Evolutionary conservation across 2,329 filamentous ascomycete genomes (phyloP).

Genomic region (Penicillium freii): DNA sequence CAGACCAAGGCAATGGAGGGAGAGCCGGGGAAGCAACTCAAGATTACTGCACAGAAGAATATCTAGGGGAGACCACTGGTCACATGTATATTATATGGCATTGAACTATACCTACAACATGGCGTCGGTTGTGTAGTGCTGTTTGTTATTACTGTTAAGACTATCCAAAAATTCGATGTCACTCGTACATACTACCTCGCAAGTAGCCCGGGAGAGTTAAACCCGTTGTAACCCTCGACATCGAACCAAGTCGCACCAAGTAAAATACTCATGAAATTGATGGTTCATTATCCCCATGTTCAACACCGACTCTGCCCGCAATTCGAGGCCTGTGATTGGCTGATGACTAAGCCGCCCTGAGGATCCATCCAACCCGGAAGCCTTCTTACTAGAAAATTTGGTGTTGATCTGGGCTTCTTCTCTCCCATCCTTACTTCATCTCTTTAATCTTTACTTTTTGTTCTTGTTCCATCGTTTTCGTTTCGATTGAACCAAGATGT

Average conservation of each 20-base stretch:
- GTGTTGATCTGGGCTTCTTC: conserved; percentile 25
- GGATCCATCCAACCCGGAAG: conserved; percentile 7
- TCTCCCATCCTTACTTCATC: conserved; percentile 28
- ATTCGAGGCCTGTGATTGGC: conserved; percentile 34
- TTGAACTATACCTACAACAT: not conserved
- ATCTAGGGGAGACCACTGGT: not conserved
- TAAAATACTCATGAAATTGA: not conserved
- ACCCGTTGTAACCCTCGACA: not conserved
- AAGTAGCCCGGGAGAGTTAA: not conserved
- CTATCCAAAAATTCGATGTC: not conserved
- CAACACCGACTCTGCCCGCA: conserved; percentile 22
- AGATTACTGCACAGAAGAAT: conserved; percentile 39
- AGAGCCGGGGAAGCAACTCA: conserved; percentile 38
- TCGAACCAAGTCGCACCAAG: not conserved
- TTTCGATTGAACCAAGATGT: conserved; percentile 61
- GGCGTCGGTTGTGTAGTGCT: not conserved
- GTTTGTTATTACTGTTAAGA: not conserved
- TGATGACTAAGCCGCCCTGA: conserved; percentile 39
- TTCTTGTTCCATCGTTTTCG: conserved; percentile 31
- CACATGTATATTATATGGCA: not conserved
- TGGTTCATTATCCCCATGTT: not conserved
- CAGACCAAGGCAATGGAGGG: conserved; percentile 45
- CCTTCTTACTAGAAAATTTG: conserved; percentile 34
- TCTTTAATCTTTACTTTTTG: conserved; percentile 25
- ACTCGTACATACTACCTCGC: not conserved